Evolutionary conservation across 108 stramenopile species (phyloP), one percentile per base, ranked within the genome.

Genomic region (Cyclotella cryptica): DNA sequence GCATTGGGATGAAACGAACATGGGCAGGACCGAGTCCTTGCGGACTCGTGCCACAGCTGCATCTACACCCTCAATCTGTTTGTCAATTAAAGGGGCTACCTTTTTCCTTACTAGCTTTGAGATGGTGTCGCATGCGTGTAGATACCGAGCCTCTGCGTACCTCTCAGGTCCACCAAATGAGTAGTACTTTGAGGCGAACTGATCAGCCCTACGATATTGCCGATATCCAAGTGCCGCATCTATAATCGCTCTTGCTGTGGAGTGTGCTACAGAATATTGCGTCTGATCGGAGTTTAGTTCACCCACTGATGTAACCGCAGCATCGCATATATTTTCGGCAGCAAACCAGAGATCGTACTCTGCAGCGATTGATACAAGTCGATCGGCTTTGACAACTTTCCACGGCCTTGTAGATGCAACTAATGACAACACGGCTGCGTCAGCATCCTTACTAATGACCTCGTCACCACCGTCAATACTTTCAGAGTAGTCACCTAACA

Each of bases 41-140:
- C 58, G 26, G 17, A 86, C 75, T 66, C 66, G 71, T 14, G 55
- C 73, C 2, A 87, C 85, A 8, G 88, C 77, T 64, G 81, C 80
- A 74, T 91, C 90, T 12, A 93, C 85, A 11, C 90, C 84, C 26
- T 86, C 86, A 9, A 93, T 81, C 66, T 90, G 88, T 43, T 83
- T 81, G 35, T 93, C 92, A 59, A 93, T 88, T 8, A 93, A 78
- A 41, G 83, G 86, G 40, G 83, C 43, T 55, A 78, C 77, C 26
- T 84, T 74, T 58, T 81, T 91, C 49, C 66, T 72, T 12, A 90
- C 55, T 28, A 93, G 84, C 65, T 91, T 89, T 2, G 81, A 29
- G 51, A 93, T 90, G 1, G 92, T 93, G 53, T 85, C 86, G 69
- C 86, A 87, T n/a, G 88, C 90, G 69, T 93, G 92, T 12, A 78